phyloP scores from a whole-genome alignment of 352 stramenopile genomes.

The Globisporangium radiosum region DNA sequence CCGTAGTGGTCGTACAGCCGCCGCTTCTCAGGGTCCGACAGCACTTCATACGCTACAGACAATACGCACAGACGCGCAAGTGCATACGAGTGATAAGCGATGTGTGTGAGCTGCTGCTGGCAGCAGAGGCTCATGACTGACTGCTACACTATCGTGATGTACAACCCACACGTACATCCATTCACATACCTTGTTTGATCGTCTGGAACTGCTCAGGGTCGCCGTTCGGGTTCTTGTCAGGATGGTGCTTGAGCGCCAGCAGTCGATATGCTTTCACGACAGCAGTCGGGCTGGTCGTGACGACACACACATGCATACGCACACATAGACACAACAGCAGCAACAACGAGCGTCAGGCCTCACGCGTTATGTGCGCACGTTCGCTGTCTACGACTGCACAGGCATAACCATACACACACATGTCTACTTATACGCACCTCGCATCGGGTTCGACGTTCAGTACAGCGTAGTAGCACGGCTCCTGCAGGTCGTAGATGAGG shows the following conservation, averaged over 20 bases:
- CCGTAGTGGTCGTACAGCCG: constrained; percentile 73
- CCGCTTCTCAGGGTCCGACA: constrained; percentile 70
- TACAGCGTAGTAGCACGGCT: constrained; percentile 62
- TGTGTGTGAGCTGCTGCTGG: neutral
- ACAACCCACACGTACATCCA: neutral
- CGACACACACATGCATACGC: neutral
- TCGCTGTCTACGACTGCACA: too few relatives aligned
- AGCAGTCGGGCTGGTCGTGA: constrained; percentile 62
- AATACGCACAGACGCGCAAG: neutral
- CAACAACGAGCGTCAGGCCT: neutral
- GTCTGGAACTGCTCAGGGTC: constrained; percentile 87
- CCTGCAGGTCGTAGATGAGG: constrained; percentile 38
- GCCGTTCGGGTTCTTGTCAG: constrained; percentile 93
- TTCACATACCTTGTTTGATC: constrained; percentile 40
- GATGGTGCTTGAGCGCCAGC: constrained; percentile 92
- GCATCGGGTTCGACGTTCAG: constrained; percentile 52
- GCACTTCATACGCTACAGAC: constrained; percentile 55
- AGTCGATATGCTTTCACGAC: constrained; percentile 95
- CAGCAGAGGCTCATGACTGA: too few relatives aligned
- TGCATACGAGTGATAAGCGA: neutral
- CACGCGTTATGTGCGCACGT: neutral
- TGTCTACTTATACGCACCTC: constrained; percentile 22
- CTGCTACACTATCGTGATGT: neutral
- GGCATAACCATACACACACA: neutral
- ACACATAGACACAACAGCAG: neutral